Base-by-base conservation (phyloP, 2,329 filamentous ascomycete species). In the Beauveria medogensis region DNA sequence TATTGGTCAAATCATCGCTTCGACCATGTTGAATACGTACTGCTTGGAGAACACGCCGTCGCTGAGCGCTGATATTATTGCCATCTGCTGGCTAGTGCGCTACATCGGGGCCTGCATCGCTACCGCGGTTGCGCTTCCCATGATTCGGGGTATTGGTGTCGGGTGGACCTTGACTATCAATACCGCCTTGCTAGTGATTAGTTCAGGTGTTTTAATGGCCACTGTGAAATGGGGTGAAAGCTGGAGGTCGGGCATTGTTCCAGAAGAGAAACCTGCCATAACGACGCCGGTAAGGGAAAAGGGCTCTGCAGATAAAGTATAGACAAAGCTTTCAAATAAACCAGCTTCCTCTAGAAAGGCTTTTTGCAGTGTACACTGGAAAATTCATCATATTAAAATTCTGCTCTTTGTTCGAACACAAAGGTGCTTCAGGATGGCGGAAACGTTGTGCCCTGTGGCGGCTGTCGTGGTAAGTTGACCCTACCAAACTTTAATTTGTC, bases 91-190 rank as follows among this genome's bases (percentile, higher is more conserved):
- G 71, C 85, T 91, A 67, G 78, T 90, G 55, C 80, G 90, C 6
- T 94, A 93, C 71, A 69, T 91, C 6, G 89, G 92, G 65, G 90
- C 86, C 1, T 89, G 88, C 12, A 73, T 83, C 5, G 89, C 84
- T 0, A 89, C 85, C 3, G 90, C 88, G 0, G 82, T 85, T 2
- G 89, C 89, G 59, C 76, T 94, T 61, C 91, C 91, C 0, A 88
- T 86, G 1, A 81, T 92, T n/a, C 77, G 91, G 63, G 75, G 73
- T 34, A 87, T 94, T 59, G 90, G 91, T 3, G 86, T 93, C 0
- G 91, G 90, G 0, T 92, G 89, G 88, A 92, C 92, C 70, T 86
- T 82, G 51, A 92, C 89, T 1, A 86, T 92, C 61, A 76, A 74
- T 12, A 68, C 69, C 4, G 63, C 68, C 5, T 72, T 78, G 54